Evolutionary conservation across 2,329 filamentous ascomycete species (phyloP).

Genomic region (Phyllosticta citrichinensis): DNA sequence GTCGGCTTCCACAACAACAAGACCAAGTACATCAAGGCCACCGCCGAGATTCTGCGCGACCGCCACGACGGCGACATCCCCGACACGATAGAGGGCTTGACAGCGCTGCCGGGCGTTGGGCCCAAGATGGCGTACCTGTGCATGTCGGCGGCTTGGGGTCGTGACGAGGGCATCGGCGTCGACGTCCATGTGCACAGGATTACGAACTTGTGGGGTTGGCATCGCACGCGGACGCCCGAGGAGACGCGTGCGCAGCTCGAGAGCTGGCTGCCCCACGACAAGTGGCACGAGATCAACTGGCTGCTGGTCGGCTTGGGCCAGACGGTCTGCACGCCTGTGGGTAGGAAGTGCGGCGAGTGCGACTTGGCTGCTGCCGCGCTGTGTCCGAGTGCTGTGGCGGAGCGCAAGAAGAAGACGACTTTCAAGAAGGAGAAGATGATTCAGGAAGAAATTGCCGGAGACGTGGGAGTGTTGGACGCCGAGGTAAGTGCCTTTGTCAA

Average conservation of each 20-base stretch:
- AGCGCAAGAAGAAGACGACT: conserved; percentile 38
- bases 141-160: conserved; percentile 64
- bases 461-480: conserved; percentile 17
- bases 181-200: conserved; percentile 94
- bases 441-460: conserved; percentile 27
- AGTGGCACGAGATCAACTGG: conserved; percentile 88
- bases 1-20: conserved; percentile 96
- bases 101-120: conserved; percentile 73
- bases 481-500: conserved; percentile 9
- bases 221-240: conserved; percentile 71
- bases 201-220: conserved; percentile 90
- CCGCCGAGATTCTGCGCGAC: conserved; percentile 63
- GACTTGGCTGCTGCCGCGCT: conserved; percentile 65
- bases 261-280: conserved; percentile 71
- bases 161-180: conserved; percentile 72
- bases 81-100: conserved; percentile 62
- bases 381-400: conserved; percentile 47
- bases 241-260: conserved; percentile 68
- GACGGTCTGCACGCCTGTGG: conserved; percentile 72
- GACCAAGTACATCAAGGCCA: conserved; percentile 69
- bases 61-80: conserved; percentile 68
- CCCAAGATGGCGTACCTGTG: conserved; percentile 94
- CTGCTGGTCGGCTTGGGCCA: conserved; percentile 82
- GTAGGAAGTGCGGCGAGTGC: conserved; percentile 75
- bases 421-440: conserved; percentile 33